Base-by-base conservation (phyloP, 176 grass and related monocot genomes). In the Musa acuminata region DNA sequence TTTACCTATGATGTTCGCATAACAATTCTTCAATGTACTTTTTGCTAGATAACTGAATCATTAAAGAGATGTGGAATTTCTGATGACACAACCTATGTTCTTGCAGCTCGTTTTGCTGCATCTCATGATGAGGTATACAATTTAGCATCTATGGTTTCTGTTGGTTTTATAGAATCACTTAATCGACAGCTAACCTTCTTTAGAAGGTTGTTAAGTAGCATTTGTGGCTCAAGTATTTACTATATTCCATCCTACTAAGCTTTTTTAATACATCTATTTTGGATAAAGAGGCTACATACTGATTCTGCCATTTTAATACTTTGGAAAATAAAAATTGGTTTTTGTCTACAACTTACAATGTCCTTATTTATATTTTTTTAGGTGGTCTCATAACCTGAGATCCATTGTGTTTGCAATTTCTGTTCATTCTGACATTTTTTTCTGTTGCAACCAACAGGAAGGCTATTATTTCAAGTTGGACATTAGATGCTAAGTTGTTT, bases 31-130 rank as follows among this genome's bases (percentile, higher is more conserved):
- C 35, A 19, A 52, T 63, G 11, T 64, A 17, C 63, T 7, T 51
- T 80, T 7, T 63, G 52, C 54, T 79, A 99, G 96, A 99, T 95
- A 78, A 79, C 86, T 0, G 96, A 99, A 67, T 99, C 91, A 68
- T 68, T 95, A 19, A 99, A 99, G 77, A 83, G 91, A 23, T 91
- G 91, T 2, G 91, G 96, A 11, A 91, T 99, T 62, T 87, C 96
- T 35, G 86, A 95, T 59, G 82, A 91, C 22, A 89, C 82, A 14
- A 84, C 14, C 1, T 91, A 99, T 72, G 85, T 99, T 80, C 91
- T 99, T 22, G 96, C 81, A 0, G 91, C 88, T 73, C 84, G 90
- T 76, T 99, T 99, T 77, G 82, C 85, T 91, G 88, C 88, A 75
- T 89, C 86, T 9, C 75, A 91, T 19, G 88, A 99, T 62, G 88